Evolutionary conservation across 768 basidiomycete species (phyloP).

Genomic region (Phaffia tasmanica): DNA sequence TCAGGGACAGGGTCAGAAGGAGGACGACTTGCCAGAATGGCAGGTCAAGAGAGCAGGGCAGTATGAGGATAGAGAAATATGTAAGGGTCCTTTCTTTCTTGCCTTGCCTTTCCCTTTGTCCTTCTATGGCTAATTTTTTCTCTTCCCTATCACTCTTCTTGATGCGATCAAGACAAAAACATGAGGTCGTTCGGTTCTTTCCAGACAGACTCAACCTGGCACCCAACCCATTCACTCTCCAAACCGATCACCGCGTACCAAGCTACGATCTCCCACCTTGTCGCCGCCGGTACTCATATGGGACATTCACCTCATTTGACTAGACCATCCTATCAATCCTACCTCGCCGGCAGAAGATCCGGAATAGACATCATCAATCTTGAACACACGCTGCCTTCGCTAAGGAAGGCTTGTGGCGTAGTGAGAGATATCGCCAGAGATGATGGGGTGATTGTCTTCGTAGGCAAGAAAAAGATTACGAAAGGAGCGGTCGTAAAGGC

Average conservation of each 20-base stretch:
- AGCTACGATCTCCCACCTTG: slow-evolving; percentile 72
- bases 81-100: not conserved
- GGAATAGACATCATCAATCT: slow-evolving; percentile 89
- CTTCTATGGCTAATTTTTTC: not conserved
- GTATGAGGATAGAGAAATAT: too few relatives aligned
- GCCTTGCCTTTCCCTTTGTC: not conserved
- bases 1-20: too few relatives aligned
- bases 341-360: slow-evolving; percentile 81
- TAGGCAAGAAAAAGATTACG: slow-evolving; percentile 51
- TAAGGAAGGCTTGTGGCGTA: slow-evolving; percentile 80
- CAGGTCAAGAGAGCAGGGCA: too few relatives aligned
- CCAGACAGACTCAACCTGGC: slow-evolving; percentile 23
- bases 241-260: slow-evolving; percentile 51
- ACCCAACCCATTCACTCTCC: slow-evolving; percentile 28
- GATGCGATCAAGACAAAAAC: slow-evolving; percentile 3
- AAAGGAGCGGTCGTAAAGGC: slow-evolving; percentile 62
- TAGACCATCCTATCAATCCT: slow-evolving; percentile 81
- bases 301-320: slow-evolving; percentile 71
- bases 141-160: not conserved
- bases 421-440: slow-evolving; percentile 67
- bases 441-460: slow-evolving; percentile 77
- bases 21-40: too few relatives aligned
- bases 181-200: slow-evolving; percentile 9
- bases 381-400: slow-evolving; percentile 80
- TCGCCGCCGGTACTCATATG: slow-evolving; percentile 87